These are phyloP conservation scores for Penicillium janthinellum DNA, from an alignment of 2,329 filamentous ascomycete species.

Conservation along the genomic window DNA sequence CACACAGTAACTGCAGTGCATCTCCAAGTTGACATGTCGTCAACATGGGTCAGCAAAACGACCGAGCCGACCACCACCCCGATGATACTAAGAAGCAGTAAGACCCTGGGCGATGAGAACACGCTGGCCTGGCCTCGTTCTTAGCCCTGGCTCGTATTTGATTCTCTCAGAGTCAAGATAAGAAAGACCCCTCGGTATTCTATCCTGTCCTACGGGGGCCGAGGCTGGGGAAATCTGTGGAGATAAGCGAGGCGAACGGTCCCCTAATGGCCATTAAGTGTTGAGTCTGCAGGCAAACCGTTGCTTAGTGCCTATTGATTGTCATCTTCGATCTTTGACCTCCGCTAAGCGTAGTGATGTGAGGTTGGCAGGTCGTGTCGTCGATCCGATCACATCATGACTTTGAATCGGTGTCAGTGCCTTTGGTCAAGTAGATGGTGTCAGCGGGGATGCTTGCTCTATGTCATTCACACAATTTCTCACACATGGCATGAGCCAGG, in stretches of 20 bases:
- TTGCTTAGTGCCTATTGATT: no score
- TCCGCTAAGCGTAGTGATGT: background rate
- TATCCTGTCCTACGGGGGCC: background rate
- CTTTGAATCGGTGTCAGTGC: background rate
- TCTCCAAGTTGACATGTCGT: conserved; percentile 22
- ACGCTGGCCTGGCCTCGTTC: background rate
- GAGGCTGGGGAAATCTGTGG: conserved; percentile 1
- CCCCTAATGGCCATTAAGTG: no score
- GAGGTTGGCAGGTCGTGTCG: background rate
- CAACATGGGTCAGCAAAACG: conserved; percentile 32
- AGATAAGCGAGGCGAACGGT: background rate
- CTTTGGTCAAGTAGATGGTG: background rate
- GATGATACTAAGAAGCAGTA: conserved; percentile 19
- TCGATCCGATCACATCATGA: background rate
- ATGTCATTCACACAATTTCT: background rate
- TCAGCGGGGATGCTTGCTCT: background rate
- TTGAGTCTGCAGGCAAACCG: no score
- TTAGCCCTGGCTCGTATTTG: conserved; percentile 2
- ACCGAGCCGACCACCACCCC: conserved; percentile 29
- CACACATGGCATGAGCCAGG: background rate
- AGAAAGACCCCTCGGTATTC: background rate
- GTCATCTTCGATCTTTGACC: background rate
- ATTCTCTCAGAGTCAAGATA: background rate
- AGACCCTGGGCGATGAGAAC: background rate
- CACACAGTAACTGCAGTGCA: background rate